A percentile compares a stretch with the other conserved stretches of the same genome.
These are phyloP conservation scores for Eucalyptus tenuipes DNA, from an alignment of 345 rosid genomes.

Conservation along the genomic window DNA sequence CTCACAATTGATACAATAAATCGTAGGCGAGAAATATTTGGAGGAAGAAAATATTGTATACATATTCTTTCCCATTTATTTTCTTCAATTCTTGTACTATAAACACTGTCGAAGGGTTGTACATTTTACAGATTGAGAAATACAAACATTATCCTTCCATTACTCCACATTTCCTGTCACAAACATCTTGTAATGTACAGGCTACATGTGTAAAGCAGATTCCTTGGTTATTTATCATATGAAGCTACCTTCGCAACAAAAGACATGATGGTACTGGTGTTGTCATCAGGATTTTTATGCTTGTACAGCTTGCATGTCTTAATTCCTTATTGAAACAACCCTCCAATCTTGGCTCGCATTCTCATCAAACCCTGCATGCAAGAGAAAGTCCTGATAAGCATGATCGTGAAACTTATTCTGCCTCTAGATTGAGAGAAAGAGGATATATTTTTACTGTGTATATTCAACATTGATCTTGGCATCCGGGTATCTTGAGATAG, in stretches of 20 bases:
- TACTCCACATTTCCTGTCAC: too few relatives aligned
- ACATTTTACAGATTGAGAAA: too few relatives aligned
- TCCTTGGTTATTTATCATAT: background rate
- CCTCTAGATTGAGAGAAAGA: background rate
- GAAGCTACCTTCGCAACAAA: background rate
- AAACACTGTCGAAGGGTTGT: too few relatives aligned
- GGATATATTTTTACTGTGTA: constrained; percentile 2
- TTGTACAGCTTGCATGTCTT: background rate
- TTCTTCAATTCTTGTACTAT: too few relatives aligned
- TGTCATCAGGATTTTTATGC: background rate
- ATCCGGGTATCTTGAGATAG: constrained; percentile 5
- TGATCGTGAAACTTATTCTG: background rate
- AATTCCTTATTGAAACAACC: background rate
- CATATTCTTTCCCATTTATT: too few relatives aligned
- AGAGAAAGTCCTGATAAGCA: background rate
- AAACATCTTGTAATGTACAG: background rate
- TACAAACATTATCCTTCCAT: too few relatives aligned
- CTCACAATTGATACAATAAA: too few relatives aligned
- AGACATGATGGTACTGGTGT: background rate
- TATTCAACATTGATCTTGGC: constrained; percentile 15
- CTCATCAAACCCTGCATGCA: background rate
- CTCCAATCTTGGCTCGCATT: background rate
- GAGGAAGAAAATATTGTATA: too few relatives aligned
- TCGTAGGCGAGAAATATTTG: too few relatives aligned
- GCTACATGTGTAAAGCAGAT: background rate